Percentiles rank a stretch among this genome's conserved stretches.
phyloP scores from a whole-genome alignment of 1,139 yeast species.

The Protomyces arabidopsidicola region DNA sequence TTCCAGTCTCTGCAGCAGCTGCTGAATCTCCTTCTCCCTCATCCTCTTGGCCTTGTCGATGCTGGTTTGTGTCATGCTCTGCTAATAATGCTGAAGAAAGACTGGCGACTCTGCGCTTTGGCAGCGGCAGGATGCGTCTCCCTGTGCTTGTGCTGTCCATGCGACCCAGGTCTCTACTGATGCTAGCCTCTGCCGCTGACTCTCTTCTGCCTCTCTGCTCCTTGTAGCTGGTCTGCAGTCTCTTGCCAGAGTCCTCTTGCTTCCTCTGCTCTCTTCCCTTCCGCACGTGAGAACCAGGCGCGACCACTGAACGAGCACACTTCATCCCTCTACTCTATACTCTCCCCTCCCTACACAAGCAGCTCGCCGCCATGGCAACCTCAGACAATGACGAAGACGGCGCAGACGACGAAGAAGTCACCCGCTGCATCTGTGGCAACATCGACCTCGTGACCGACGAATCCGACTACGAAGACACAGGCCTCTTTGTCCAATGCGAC shows the following conservation, averaged over 20 bases:
- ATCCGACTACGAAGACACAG: constrained; percentile 49
- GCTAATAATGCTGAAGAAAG: no score
- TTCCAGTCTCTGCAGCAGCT: no score
- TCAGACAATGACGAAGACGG: background rate
- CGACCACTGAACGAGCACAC: no score
- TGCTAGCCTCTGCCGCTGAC: background rate
- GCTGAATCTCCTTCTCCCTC: no score
- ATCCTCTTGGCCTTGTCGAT: no score
- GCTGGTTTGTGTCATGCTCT: no score
- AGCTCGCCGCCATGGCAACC: no score
- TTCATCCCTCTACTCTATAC: no score
- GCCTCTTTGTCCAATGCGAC: constrained; percentile 72
- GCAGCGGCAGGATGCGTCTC: constrained; percentile 20
- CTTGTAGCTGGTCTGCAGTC: background rate
- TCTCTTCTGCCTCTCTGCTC: background rate
- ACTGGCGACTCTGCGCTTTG: constrained; percentile 15
- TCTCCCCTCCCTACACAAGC: no score
- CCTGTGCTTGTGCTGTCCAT: background rate
- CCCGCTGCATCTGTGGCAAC: constrained; percentile 56
- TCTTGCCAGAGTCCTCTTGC: background rate
- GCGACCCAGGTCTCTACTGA: background rate
- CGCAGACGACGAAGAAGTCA: constrained; percentile 38
- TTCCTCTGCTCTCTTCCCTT: no score
- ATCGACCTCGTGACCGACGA: constrained; percentile 50
- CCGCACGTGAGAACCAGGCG: no score